These are phyloP conservation scores for Colletotrichum viniferum DNA, from an alignment of 2,329 filamentous ascomycete genomes.

Conservation along the genomic window DNA sequence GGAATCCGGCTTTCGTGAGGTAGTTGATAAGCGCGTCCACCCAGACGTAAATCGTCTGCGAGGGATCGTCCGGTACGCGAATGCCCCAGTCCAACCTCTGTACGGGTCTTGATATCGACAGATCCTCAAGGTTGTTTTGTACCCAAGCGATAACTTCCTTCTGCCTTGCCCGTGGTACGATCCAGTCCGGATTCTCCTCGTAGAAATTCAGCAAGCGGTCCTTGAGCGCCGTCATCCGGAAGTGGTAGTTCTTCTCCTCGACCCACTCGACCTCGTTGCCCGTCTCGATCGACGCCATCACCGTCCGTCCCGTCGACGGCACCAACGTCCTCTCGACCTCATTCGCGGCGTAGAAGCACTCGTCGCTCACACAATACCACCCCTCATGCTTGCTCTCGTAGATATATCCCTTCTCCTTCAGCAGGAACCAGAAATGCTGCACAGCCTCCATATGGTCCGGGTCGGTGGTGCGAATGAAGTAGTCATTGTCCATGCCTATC, in stretches of 20 bases:
- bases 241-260: slow-evolving; percentile 93
- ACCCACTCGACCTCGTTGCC: slow-evolving; percentile 95
- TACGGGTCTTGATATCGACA: slow-evolving; percentile 85
- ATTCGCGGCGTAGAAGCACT: slow-evolving; percentile 89
- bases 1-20: slow-evolving; percentile 85
- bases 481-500: slow-evolving; percentile 75
- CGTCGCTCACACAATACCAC: slow-evolving; percentile 97
- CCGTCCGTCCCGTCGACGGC: slow-evolving; percentile 80
- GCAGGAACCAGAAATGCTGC: slow-evolving; percentile 84
- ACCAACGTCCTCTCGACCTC: slow-evolving; percentile 76
- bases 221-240: slow-evolving; percentile 82
- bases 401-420: slow-evolving; percentile 77
- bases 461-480: slow-evolving; percentile 94
- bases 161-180: slow-evolving; percentile 75
- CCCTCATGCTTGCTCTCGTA: slow-evolving; percentile 88
- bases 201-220: slow-evolving; percentile 84
- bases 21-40: slow-evolving; percentile 96
- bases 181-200: slow-evolving; percentile 74
- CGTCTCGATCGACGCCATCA: slow-evolving; percentile 84
- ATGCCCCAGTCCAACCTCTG: slow-evolving; percentile 87
- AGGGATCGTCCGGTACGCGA: slow-evolving; percentile 79
- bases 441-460: slow-evolving; percentile 81
- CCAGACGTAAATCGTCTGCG: slow-evolving; percentile 98
- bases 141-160: slow-evolving; percentile 82
- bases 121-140: slow-evolving; percentile 76